Percentiles rank a stretch among this genome's conserved stretches.
These are phyloP conservation scores for Morella rubra DNA, from an alignment of 306 rosid species.

Conservation along the genomic window DNA sequence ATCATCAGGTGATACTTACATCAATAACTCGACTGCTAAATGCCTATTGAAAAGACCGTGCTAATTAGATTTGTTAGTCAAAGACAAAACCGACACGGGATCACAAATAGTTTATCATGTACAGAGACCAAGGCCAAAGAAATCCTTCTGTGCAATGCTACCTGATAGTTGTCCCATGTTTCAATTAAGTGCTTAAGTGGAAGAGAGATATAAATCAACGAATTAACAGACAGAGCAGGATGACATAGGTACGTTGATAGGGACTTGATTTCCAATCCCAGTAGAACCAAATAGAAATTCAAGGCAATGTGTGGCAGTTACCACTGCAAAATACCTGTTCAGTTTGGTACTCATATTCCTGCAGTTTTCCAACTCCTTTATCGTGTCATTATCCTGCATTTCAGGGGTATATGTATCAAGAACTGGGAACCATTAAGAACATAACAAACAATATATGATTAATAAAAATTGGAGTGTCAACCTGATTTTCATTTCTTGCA, in stretches of 20 bases:
- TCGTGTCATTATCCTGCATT: slow-evolving; percentile 51
- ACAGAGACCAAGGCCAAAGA: not conserved
- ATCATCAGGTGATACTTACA: not conserved
- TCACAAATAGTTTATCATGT: slow-evolving; percentile 11
- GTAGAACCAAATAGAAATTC: not conserved
- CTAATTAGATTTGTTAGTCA: not conserved
- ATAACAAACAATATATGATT: slow-evolving; percentile 18
- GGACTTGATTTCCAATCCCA: slow-evolving; percentile 5
- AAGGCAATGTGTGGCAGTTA: not conserved
- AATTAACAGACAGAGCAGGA: not conserved
- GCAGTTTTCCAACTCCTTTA: slow-evolving; percentile 62
- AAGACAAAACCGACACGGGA: not conserved
- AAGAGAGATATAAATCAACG: not conserved
- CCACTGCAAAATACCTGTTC: slow-evolving; percentile 42
- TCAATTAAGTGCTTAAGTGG: not conserved
- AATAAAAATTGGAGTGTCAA: slow-evolving; percentile 26
- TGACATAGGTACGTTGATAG: not conserved
- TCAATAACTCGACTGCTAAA: not conserved
- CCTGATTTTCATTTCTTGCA: slow-evolving; percentile 52
- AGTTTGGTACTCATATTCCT: slow-evolving; percentile 60
- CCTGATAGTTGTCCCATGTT: not conserved
- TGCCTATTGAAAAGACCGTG: not conserved
- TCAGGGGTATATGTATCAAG: slow-evolving; percentile 21
- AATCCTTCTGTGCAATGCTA: slow-evolving; percentile 1
- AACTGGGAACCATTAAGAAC: slow-evolving; percentile 22